Base-by-base conservation (phyloP, 495 filamentous ascomycete species). In the Astrothelium subdiscretum region DNA sequence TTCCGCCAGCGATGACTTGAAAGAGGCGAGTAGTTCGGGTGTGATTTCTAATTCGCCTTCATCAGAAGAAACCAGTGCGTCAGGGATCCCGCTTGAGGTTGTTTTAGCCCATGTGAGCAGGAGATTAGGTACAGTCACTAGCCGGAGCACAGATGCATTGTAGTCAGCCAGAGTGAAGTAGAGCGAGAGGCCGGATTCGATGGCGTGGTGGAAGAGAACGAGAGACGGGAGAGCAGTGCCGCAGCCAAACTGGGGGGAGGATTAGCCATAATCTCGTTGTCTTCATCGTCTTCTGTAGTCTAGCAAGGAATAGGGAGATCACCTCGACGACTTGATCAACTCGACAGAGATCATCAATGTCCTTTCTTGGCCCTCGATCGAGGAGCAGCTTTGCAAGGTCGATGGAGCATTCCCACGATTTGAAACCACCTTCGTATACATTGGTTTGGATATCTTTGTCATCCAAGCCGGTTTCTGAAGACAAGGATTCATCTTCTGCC, bases 391-490 rank as follows among this genome's bases (percentile, higher is more conserved):
- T 87, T 18, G 90, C 91, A 22, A 98, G 75, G 75, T 97, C 94
- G 59, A 95, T 75, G 12, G 88, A 86, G 75, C 94, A 96, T 75
- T 98, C 94, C 94, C 94, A 98, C 66, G 90, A 96, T 77, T 98
- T 97, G 75, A 97, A 92, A n/a, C 94, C 94, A 40, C 94, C 94
- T 72, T 98, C 94, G 73, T 98, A 98, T 68, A 97, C 85, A 64
- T 88, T 87, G 13, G 90, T 88, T 71, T 85, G 88, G 69, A 98
- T 85, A 71, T 98, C 94, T 31, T 67, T 43, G 32, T 81, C 72
- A 13, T 72, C 67, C 4, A 57, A 3, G 10, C 58, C 57, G 59
- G 29, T 5, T 15, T 13, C 24, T 32, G 58, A 32, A 11, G 58
- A 59, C 12, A 43, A 24, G 26, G 70, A 74, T 40, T 78, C 80